Conservation (phyloP, 2,329 filamentous ascomycete species). For the Mollisia scopiformis region DNA sequence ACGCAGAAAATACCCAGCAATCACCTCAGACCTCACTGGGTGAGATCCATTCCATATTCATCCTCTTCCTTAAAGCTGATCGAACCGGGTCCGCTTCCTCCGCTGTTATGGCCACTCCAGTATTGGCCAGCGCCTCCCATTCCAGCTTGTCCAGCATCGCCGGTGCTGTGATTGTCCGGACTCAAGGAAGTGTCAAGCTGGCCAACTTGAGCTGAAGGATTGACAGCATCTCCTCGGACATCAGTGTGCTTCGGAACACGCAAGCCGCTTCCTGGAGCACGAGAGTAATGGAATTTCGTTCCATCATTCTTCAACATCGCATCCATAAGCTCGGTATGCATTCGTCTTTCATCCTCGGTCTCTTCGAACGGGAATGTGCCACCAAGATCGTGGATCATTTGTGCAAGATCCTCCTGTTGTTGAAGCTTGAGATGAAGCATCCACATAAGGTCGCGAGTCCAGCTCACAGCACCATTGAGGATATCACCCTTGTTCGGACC, state of each 20-base stretch:
- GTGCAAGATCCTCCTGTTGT: constrained; percentile 84
- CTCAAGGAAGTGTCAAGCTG: constrained; percentile 51
- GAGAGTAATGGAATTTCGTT: constrained; percentile 77
- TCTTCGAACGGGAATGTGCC: constrained; percentile 79
- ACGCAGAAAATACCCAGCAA: background rate
- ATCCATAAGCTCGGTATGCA: constrained; percentile 91
- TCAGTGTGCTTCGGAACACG: constrained; percentile 94
- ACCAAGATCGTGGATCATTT: constrained; percentile 72
- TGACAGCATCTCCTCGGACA: constrained; percentile 78
- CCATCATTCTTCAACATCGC: constrained; percentile 81
- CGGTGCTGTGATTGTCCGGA: constrained; percentile 45
- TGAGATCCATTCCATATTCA: constrained; percentile 83
- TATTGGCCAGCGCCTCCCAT: constrained; percentile 54
- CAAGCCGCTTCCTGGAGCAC: constrained; percentile 80
- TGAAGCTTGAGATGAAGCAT: constrained; percentile 87
- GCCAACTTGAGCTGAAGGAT: constrained; percentile 44
- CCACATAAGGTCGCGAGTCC: constrained; percentile 98
- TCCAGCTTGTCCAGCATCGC: constrained; percentile 33
- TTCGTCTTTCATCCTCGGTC: constrained; percentile 90
- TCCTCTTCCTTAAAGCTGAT: constrained; percentile 93
- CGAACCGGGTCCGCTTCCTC: constrained; percentile 66
- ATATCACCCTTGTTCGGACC: constrained; percentile 99
- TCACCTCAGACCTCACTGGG: constrained; percentile 40
- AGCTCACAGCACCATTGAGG: constrained; percentile 93
- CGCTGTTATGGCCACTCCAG: constrained; percentile 72